Evolutionary conservation across 75 land plant genomes (phyloP).

Genomic region (Selaginella tamariscina): DNA sequence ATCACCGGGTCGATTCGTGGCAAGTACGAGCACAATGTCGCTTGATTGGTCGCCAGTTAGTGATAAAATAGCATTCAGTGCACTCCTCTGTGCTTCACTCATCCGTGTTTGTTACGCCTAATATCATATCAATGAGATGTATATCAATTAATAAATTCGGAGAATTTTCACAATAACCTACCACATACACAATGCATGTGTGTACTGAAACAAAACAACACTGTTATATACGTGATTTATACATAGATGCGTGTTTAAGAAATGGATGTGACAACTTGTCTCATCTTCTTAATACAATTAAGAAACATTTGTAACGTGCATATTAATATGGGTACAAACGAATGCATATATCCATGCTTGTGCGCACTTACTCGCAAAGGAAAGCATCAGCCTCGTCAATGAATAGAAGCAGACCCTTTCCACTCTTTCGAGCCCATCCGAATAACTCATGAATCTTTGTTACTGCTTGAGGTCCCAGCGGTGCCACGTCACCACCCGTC

Average conservation of each 20-base stretch:
- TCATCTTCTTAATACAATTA: no score
- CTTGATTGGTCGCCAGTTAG: slow-evolving; percentile 93
- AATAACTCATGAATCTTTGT: slow-evolving; percentile 90
- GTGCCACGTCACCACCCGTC: slow-evolving; percentile 98
- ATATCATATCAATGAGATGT: no score
- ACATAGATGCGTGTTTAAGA: no score
- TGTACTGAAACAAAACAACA: no score
- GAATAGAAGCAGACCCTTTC: slow-evolving; percentile 68
- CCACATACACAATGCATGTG: no score
- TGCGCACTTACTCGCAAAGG: slow-evolving; percentile 73
- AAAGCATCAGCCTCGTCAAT: slow-evolving; percentile 99
- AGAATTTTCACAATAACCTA: background rate
- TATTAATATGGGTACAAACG: background rate
- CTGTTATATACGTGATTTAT: no score
- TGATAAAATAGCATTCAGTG: slow-evolving; percentile 77
- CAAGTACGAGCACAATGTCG: slow-evolving; percentile 78
- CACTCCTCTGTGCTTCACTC: slow-evolving; percentile 97
- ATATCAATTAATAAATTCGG: no score
- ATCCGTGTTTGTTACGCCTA: slow-evolving; percentile 85
- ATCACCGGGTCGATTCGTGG: slow-evolving; percentile 89
- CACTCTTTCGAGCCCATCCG: slow-evolving; percentile 75
- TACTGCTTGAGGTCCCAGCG: slow-evolving; percentile 82
- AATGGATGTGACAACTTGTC: no score
- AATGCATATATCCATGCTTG: background rate
- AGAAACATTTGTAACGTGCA: no score